Evolutionary conservation across 2,329 filamentous ascomycete species (phyloP).

Genomic region (Pseudogymnoascus pannorum): DNA sequence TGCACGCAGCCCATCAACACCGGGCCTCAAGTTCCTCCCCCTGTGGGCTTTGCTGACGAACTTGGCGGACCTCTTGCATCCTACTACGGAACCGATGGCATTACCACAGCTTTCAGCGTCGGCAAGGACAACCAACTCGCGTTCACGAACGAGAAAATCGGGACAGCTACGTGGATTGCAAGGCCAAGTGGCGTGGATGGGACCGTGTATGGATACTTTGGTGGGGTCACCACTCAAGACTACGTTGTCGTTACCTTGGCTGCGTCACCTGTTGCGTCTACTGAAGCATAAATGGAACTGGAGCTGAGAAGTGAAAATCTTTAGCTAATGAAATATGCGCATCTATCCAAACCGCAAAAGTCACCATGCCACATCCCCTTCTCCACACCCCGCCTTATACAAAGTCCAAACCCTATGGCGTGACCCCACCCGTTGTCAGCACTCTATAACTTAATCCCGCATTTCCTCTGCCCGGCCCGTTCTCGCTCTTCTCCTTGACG

Average conservation of each 20-base stretch:
- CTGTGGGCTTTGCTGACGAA: not conserved
- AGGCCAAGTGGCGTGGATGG: conserved; percentile 1
- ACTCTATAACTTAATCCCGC: conserved; percentile 5
- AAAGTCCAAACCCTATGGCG: not conserved
- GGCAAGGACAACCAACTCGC: not conserved
- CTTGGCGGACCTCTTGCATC: not conserved
- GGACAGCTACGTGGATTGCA: not conserved
- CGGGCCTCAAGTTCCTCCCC: not conserved
- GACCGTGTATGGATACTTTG: not conserved
- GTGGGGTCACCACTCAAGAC: not conserved
- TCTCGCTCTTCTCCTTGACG: not conserved
- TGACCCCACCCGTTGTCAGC: not conserved
- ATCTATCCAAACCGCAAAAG: not conserved
- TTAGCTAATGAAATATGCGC: not conserved
- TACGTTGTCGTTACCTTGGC: conserved; percentile 3
- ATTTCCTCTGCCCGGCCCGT: not conserved
- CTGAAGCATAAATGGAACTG: not conserved
- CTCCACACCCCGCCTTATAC: not conserved
- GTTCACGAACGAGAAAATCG: not conserved
- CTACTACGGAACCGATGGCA: not conserved
- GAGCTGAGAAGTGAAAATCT: not conserved
- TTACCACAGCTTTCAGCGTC: not conserved
- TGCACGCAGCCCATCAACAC: conserved; percentile 5
- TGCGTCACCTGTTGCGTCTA: not conserved
- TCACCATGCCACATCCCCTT: not conserved